phyloP scores from a whole-genome alignment of 257 asterid species.

The Salvia rosmarinus region DNA sequence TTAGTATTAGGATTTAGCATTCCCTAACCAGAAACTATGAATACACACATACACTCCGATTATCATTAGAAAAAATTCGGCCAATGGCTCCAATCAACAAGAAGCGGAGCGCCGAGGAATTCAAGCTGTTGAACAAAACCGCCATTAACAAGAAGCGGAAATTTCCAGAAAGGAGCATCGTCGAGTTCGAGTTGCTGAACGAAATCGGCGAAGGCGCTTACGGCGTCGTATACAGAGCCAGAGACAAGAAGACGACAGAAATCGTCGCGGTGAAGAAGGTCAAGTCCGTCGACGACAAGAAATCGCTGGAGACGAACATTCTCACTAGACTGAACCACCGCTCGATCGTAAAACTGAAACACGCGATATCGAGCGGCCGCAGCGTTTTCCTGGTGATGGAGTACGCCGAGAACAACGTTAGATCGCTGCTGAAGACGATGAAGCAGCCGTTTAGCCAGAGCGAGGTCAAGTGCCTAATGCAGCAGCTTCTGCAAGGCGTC shows the following conservation, averaged over 20 bases:
- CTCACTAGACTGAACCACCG: background rate
- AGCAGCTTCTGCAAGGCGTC: background rate
- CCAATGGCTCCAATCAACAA: background rate
- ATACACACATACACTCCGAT: too few relatives aligned
- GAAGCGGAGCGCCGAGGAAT: background rate
- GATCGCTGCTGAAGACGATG: slow-evolving; percentile 2
- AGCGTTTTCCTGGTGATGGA: background rate
- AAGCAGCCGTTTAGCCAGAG: slow-evolving; percentile 3
- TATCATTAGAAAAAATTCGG: too few relatives aligned
- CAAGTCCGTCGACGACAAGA: background rate
- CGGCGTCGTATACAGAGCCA: background rate
- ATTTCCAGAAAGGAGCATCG: background rate
- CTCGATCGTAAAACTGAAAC: background rate
- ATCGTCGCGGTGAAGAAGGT: slow-evolving; percentile 3
- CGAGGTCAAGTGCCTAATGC: slow-evolving; percentile 4
- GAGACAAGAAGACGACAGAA: background rate
- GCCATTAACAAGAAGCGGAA: background rate
- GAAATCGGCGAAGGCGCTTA: background rate
- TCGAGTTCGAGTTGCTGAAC: background rate
- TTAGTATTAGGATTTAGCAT: too few relatives aligned
- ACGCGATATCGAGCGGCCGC: background rate
- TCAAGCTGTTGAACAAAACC: too few relatives aligned
- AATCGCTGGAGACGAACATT: background rate
- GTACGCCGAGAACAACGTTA: background rate
- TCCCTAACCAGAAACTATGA: too few relatives aligned